These are phyloP conservation scores for Wickerhamomyces tratensis DNA, from an alignment of 805 yeast species.

Conservation along the genomic window DNA sequence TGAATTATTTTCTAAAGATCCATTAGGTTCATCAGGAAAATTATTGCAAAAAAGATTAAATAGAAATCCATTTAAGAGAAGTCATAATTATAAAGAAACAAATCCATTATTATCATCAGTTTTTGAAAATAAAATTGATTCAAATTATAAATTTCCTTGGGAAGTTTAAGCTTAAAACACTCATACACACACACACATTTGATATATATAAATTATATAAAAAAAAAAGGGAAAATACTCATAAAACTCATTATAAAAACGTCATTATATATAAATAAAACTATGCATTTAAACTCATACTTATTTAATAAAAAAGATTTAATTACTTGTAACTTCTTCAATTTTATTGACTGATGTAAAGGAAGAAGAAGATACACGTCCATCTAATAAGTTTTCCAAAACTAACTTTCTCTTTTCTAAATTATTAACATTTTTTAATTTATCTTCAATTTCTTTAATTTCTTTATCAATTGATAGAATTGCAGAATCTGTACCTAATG, in stretches of 20 bases:
- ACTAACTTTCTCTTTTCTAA: conserved; percentile 54
- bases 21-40: conserved; percentile 41
- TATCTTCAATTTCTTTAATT: conserved; percentile 52
- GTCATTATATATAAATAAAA: too few relatives aligned
- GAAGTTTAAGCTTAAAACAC: too few relatives aligned
- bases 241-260: too few relatives aligned
- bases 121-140: conserved; percentile 2
- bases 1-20: conserved; percentile 41
- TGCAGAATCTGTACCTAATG: conserved; percentile 56
- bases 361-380: background rate
- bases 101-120: conserved; percentile 7
- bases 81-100: conserved; percentile 25
- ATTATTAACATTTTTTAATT: conserved; percentile 46
- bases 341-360: too few relatives aligned
- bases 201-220: too few relatives aligned
- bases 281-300: too few relatives aligned
- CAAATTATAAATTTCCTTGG: conserved; percentile 4
- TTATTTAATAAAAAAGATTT: too few relatives aligned
- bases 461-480: conserved; percentile 66
- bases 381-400: conserved; percentile 31
- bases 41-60: conserved; percentile 35
- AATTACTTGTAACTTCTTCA: too few relatives aligned
- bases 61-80: conserved; percentile 48
- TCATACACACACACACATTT: too few relatives aligned
- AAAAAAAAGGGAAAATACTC: too few relatives aligned